These are phyloP conservation scores for Fagus sylvatica DNA, from an alignment of 306 rosid species.

Conservation along the genomic window DNA sequence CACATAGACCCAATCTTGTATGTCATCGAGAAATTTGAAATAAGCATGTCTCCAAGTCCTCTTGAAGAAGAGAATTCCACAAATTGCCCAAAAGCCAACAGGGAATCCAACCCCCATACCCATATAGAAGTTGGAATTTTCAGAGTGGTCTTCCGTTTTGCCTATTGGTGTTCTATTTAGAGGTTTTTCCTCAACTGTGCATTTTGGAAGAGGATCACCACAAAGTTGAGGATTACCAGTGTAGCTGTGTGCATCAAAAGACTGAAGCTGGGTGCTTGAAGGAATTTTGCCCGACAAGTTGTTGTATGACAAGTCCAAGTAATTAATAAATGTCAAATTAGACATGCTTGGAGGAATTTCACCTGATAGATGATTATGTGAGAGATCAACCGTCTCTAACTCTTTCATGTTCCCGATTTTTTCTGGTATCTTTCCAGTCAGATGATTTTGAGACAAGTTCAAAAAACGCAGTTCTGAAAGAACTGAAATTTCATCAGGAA, in stretches of 20 bases:
- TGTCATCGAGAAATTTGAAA: too few species aligned
- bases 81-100: slow-evolving; percentile 3
- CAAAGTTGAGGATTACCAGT: background rate
- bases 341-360: background rate
- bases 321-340: background rate
- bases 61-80: background rate
- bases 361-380: background rate
- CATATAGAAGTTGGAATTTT: background rate
- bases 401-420: background rate
- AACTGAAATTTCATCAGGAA: background rate
- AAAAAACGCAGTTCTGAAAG: background rate
- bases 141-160: too few species aligned
- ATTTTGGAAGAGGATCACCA: background rate
- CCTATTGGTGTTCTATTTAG: too few species aligned
- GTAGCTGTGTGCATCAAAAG: background rate
- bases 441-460: background rate
- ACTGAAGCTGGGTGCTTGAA: background rate
- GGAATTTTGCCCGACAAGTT: background rate
- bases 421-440: background rate
- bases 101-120: slow-evolving; percentile 18
- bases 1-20: too few species aligned
- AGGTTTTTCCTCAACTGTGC: too few species aligned
- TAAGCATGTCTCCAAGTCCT: background rate
- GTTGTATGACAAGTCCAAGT: slow-evolving; percentile 2
- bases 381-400: background rate